Evolutionary conservation across 2,329 filamentous ascomycete species (phyloP).

Genomic region (Paradendryphiella salina): DNA sequence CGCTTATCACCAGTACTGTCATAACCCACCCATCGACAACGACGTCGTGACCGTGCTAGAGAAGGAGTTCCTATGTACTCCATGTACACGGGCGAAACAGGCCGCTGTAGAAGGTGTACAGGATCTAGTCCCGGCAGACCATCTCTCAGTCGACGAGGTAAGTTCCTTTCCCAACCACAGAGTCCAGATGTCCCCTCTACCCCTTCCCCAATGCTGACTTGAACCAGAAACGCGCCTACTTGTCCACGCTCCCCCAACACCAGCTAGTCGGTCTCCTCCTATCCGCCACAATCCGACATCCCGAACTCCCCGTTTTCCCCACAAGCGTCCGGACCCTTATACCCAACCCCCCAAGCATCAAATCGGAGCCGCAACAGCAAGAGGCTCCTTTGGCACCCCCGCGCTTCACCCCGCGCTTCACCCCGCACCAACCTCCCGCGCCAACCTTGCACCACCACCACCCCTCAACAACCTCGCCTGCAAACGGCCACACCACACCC

Average conservation of each 20-base stretch:
- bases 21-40: constrained; percentile 73
- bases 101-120: constrained; percentile 41
- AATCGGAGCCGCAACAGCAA: constrained; percentile 18
- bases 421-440: constrained; percentile 19
- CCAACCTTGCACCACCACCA: constrained; percentile 8
- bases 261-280: constrained; percentile 68
- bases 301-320: constrained; percentile 68
- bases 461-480: constrained; percentile 18
- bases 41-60: constrained; percentile 68
- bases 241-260: constrained; percentile 62
- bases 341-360: constrained; percentile 17
- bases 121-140: constrained; percentile 46
- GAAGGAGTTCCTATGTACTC: constrained; percentile 71
- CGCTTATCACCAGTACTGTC: constrained; percentile 81
- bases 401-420: constrained; percentile 6
- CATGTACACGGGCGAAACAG: constrained; percentile 54
- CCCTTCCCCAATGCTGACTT: neutral
- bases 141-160: constrained; percentile 51
- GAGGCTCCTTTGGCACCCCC: constrained; percentile 6
- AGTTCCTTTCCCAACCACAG: constrained; percentile 10
- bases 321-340: constrained; percentile 38
- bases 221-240: constrained; percentile 63
- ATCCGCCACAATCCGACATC: constrained; percentile 62
- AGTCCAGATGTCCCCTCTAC: neutral
- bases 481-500: constrained; percentile 42